phyloP scores from a whole-genome alignment of 495 filamentous ascomycete species.

The Aspergillus sclerotioniger region DNA sequence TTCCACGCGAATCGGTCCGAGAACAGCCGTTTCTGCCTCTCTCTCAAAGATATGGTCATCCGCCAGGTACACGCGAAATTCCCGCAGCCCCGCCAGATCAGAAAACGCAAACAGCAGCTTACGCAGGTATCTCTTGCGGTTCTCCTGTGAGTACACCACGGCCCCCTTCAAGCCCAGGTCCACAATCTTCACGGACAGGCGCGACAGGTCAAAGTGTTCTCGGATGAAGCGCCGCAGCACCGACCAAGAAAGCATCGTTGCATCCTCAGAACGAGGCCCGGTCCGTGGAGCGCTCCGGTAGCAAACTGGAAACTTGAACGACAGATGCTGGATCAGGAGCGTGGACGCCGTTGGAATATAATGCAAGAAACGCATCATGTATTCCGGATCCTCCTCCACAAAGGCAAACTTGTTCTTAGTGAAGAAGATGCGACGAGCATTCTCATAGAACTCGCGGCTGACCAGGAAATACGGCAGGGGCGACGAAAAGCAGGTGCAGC shows the following conservation, averaged over 20 bases:
- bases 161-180: conserved; percentile 17
- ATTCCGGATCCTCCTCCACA: conserved; percentile 22
- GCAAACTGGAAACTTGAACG: conserved; percentile 22
- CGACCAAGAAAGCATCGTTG: conserved; percentile 19
- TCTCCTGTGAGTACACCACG: background rate
- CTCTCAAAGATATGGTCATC: conserved; percentile 19
- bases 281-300: conserved; percentile 8
- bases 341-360: conserved; percentile 20
- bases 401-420: conserved; percentile 25
- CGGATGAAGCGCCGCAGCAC: conserved; percentile 29
- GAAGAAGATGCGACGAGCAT: conserved; percentile 25
- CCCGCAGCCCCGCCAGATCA: conserved; percentile 18
- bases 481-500: conserved; percentile 25
- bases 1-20: conserved; percentile 6
- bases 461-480: conserved; percentile 30
- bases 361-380: conserved; percentile 19
- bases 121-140: conserved; percentile 17
- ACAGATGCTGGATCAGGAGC: conserved; percentile 20
- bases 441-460: conserved; percentile 24
- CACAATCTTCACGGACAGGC: conserved; percentile 19
- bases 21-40: conserved; percentile 16
- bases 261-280: conserved; percentile 9
- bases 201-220: conserved; percentile 24
- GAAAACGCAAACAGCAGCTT: conserved; percentile 18
- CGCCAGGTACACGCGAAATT: conserved; percentile 19